A percentile compares a stretch with the other conserved stretches of the same genome.
These are phyloP conservation scores for Hyaloscypha hepaticicola DNA, from an alignment of 495 filamentous ascomycete species.

Conservation along the genomic window DNA sequence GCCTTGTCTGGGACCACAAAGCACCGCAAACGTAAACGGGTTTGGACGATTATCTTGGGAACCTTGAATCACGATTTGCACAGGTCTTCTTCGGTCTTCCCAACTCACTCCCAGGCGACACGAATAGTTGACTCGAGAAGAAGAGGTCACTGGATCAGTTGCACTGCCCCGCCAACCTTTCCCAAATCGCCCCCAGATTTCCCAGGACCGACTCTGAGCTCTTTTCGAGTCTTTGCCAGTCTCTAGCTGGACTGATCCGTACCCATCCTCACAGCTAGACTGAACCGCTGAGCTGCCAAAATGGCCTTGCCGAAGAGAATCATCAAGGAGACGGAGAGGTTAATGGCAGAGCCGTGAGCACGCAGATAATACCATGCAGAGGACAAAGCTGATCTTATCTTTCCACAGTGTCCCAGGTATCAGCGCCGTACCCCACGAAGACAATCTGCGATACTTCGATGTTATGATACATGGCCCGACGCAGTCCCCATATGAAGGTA, in stretches of 20 bases:
- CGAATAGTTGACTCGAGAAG: background rate
- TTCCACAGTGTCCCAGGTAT: constrained; percentile 83
- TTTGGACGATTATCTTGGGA: background rate
- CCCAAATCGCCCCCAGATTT: background rate
- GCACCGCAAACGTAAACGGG: background rate
- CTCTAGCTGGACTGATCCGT: background rate
- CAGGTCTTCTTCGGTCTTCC: background rate
- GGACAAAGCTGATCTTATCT: constrained; percentile 10
- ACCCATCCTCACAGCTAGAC: background rate
- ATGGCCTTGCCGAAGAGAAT: constrained; percentile 87
- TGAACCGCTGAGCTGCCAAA: background rate
- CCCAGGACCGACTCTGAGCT: background rate
- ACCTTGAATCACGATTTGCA: background rate
- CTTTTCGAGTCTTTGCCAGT: background rate
- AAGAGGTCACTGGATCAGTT: background rate
- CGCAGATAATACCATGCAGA: background rate
- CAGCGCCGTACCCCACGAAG: constrained; percentile 95
- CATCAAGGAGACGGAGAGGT: constrained; percentile 95
- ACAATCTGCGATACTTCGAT: constrained; percentile 97
- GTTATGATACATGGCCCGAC: constrained; percentile 94
- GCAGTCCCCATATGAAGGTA: constrained; percentile 91
- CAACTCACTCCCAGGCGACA: background rate
- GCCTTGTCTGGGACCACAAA: background rate
- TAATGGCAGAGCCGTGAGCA: constrained; percentile 92
- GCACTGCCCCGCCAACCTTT: background rate